Evolutionary conservation across 805 yeast species (phyloP), one percentile per base, ranked within the genome.

Genomic region (Ogataea salicorniae): DNA sequence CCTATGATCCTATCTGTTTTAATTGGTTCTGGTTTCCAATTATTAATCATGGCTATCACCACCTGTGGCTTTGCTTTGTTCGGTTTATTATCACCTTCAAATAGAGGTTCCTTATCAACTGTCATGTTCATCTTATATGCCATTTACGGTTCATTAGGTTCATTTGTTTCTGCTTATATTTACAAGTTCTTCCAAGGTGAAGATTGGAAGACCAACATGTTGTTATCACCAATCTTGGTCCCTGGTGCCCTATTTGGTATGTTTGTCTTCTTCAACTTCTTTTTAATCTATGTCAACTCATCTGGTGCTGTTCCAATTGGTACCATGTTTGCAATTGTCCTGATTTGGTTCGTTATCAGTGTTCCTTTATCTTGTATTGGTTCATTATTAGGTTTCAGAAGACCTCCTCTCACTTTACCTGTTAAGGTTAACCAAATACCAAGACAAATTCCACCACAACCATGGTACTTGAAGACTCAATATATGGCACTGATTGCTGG

Each of bases 281-380:
- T 91, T 67, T 75, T 94, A 61, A 77, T 91, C 41, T 76, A 74
- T 59, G 92, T 75, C 17, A 75, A 80, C 39, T 87, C 97, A 0
- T 89, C 97, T 0, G 98, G 97, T 42, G 97, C 97, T 1, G 88
- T 92, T 49, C 99, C 99, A 41, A 68, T 85, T 41, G 95, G 96
- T 17, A 89, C 97, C 17, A 81, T 94, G 83, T 62, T 84, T 42
- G 92, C 90, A 6, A 79, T 94, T 37, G 74, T 91, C 6, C 65
- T 79, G 5, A 80, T 94, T 48, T 94, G 99, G 99, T 85, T 88
- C 57, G 66, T 83, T 26, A 74, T 94, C 45, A 85, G 95, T 15
- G 76, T 89, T 34, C 99, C 99, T 33, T 73, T 91, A 46, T 84
- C 97, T 0, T 74, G 84, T 4, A 74, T 79, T 35, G 97, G 97